A percentile compares a stretch with the other conserved stretches of the same genome.
These are phyloP conservation scores for Leccinum olivaceopallidum DNA, from an alignment of 768 basidiomycete genomes.

Conservation along the genomic window DNA sequence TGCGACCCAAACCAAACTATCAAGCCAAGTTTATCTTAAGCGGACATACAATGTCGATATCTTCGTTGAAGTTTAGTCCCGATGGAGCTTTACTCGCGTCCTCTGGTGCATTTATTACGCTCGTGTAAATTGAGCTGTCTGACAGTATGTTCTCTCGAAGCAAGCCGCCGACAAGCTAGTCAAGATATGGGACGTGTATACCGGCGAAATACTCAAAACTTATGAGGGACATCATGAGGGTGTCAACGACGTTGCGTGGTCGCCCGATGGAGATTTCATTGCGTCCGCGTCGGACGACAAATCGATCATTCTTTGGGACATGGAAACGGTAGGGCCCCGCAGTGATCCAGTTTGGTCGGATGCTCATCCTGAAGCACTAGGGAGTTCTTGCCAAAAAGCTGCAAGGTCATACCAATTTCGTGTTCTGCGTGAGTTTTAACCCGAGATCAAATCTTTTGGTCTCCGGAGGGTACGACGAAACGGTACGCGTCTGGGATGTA, in stretches of 20 bases:
- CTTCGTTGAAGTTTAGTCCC: constrained; percentile 86
- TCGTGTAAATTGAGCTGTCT: constrained; percentile 8
- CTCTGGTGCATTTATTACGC: constrained; percentile 57
- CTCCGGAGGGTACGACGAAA: constrained; percentile 95
- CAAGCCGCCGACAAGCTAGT: constrained; percentile 82
- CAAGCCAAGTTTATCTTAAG: constrained; percentile 60
- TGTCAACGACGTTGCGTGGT: constrained; percentile 91
- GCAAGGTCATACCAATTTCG: constrained; percentile 88
- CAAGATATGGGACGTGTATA: constrained; percentile 77
- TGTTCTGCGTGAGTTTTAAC: constrained; percentile 92
- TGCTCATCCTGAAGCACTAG: constrained; percentile 33
- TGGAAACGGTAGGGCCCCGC: constrained; percentile 52
- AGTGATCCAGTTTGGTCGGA: constrained; percentile 1
- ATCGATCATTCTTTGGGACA: constrained; percentile 82
- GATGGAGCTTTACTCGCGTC: constrained; percentile 83
- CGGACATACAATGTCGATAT: constrained; percentile 83
- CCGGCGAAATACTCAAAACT: constrained; percentile 72
- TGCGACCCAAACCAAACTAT: constrained; percentile 47
- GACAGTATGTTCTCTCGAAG: constrained; percentile 38
- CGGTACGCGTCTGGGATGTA: constrained; percentile 96
- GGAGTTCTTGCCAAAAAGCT: constrained; percentile 64
- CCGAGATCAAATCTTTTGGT: constrained; percentile 88
- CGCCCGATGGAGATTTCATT: constrained; percentile 74
- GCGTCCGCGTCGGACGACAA: constrained; percentile 96
- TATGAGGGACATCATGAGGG: constrained; percentile 76